Evolutionary conservation across 1,139 yeast species (phyloP), one percentile per base, ranked within the genome.

Genomic region (Geotrichum citri-aurantii): DNA sequence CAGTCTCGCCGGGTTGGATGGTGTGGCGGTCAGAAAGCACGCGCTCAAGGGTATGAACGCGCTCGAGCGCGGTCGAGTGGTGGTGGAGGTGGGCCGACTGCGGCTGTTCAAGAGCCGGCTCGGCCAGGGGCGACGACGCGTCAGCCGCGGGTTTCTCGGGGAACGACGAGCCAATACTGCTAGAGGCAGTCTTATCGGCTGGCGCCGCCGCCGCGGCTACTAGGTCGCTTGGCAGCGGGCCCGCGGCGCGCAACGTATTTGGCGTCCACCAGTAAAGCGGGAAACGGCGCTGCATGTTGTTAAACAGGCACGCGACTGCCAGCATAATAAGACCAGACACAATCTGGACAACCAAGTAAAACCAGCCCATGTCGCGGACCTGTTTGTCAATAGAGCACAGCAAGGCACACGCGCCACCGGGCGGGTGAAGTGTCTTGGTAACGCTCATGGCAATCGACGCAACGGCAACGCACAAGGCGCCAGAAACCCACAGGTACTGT

Each of bases 321-420:
- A 83, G 68, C 62, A 84, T 81, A 55, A 84, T 70, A 2, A 80
- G 71, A 1, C 81, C 75, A 5, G 82, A 77, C 0, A 84, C 74
- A 2, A 85, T 62, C 58, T 84, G 87, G 1, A 75, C 79, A 0
- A 88, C 86, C 23, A 85, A 64, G 66, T 80, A 84, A 82, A 86
- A 83, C 91, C 91, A 85, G 55, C 90, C 80, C 79, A 85, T 77
- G 1, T 57, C 63, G 5, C 82, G 69, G 6, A 83, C 74, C 6
- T 69, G 66, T 0, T 69, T 79, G 61, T 83, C 86, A 0, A 81
- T 67, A 8, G 80, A 73, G 0, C 90, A 88, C 8, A 85, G 70
- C 29, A 85, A 68, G 0, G 91, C 89, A 12, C 86, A 79, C 0
- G 91, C 90, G 1, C 91, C 91, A 0, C 87, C 86, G 0, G 91